Base-by-base conservation (phyloP, 1,284 basidiomycete species). In the Sphagnurus paluster region DNA sequence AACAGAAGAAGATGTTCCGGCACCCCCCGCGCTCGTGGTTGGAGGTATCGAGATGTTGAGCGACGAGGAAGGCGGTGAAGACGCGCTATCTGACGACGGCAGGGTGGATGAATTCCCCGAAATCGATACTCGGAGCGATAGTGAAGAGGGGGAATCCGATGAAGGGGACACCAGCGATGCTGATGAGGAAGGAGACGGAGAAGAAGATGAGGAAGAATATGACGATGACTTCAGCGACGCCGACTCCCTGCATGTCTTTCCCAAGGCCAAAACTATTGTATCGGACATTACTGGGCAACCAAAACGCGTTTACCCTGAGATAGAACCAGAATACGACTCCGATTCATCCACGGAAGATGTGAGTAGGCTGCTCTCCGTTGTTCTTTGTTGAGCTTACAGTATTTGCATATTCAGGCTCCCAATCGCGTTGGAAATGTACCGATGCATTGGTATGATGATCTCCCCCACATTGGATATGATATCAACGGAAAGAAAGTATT, bases 401-500 rank as follows among this genome's bases (percentile, higher is more conserved):
- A 39, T 35, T 42, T 52, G 44, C 47, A 40, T 49, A 35, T 51
- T 2, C 50, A 97, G 93, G 80, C 85, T 52, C 90, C 91, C 26
- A 99, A 98, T 67, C 89, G 95, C 48, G 85, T 98, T 57, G 97
- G 97, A 49, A 84, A 97, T 70, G 79, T 99, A 46, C 97, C 97
- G 36, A 87, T 93, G 75, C 93, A 98, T 64, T 99, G 96, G 93
- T 99, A 99, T 70, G 97, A 99, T 66, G 96, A 99, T 72, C 75
- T 99, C 56, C 97, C 97, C n/a, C 97, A 99, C 71, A 84, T 99
- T 62, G 97, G 97, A 38, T 99, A 99, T 72, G 84, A 94, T 68
- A 87, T 99, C 63, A 82, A 96, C 64, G 97, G 97, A 39, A 93
- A 91, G 71, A 90, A 90, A 67, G 87, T 99, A 52, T 79, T 98